Base-by-base conservation (phyloP, 2,329 filamentous ascomycete genomes). In the Pyrenochaeta sp. region DNA sequence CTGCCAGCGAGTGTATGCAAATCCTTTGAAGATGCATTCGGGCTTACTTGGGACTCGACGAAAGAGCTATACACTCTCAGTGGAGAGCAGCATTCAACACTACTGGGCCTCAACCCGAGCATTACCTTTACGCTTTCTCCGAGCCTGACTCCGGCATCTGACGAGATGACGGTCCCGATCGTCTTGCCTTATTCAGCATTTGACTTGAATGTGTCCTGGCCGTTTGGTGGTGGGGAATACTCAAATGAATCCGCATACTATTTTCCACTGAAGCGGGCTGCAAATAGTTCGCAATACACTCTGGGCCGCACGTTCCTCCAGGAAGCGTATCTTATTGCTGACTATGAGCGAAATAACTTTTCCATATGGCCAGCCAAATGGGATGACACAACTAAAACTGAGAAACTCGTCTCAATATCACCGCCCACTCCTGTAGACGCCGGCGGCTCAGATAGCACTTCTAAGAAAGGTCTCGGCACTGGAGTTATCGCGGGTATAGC, bases 281-380 rank as follows among this genome's bases (percentile, higher is more conserved):
- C 77, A 23, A 76, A 80, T 44, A 75, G 77, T 22, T 74, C 74
- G 9, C 76, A 81, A 50, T 78, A 82, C 58, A 79, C 84, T 6
- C 77, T 89, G 19, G 86, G 86, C 8, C 78, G 86, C 14, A 78
- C 81, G 0, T 87, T 89, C 48, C 69, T 89, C 35, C 86, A 89
- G 62, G 85, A 89, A 68, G 79, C 84, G 1, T 77, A 77, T 40
- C 46, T 77, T 18, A 68, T 65, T 5, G 72, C 73, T 8, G 72
- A 77, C 48, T 77, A 71, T 57, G 74, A 77, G 40, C 60, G 66
- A 15, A 52, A 60, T 7, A 66, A 59, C 17, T 77, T 77, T 48
- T 67, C 58, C 1, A 57, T 87, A 3, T 55, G 45, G 48, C 53
- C 51, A 8, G 50, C 45, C 53, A 79, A 81, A n/a, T 53, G 51